These are phyloP conservation scores for Chaetothyriales sp. DNA, from an alignment of 2,329 filamentous ascomycete genomes.

Conservation along the genomic window DNA sequence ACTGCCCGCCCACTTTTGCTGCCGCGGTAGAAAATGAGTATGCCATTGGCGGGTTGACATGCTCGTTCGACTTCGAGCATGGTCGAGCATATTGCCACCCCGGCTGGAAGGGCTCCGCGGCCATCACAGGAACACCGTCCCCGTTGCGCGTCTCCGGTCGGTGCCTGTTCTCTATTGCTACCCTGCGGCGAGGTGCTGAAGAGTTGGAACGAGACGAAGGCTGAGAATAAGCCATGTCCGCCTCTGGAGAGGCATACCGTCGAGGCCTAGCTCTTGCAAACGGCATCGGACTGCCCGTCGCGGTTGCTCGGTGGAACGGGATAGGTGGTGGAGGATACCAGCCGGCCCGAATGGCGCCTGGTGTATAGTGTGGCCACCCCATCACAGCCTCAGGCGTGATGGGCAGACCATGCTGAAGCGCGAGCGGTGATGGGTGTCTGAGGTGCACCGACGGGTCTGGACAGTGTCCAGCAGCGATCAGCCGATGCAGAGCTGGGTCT, in stretches of 20 bases:
- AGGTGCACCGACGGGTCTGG: constrained; percentile 4
- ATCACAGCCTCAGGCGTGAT: not conserved
- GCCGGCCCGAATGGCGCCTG: not conserved
- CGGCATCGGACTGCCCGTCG: constrained; percentile 18
- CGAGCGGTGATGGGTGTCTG: not conserved
- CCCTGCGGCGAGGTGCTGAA: not conserved
- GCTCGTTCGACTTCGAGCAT: not conserved
- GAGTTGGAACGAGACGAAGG: not conserved
- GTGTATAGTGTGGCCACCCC: not conserved
- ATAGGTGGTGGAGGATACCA: constrained; percentile 2
- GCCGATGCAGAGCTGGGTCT: constrained; percentile 10
- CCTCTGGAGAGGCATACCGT: not conserved
- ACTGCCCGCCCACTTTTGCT: constrained; percentile 12
- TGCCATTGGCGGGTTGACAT: constrained; percentile 3
- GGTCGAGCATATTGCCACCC: constrained; percentile 17
- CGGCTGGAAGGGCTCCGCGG: constrained; percentile 14
- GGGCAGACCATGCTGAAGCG: not conserved
- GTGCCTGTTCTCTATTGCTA: not conserved
- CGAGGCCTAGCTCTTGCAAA: constrained; percentile 8
- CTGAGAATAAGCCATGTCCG: not conserved
- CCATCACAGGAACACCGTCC: not conserved
- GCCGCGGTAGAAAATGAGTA: constrained; percentile 19
- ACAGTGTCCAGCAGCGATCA: constrained; percentile 1
- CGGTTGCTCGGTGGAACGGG: constrained; percentile 11
- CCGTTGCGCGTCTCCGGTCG: not conserved